Conservation (phyloP, 179 eudicot species). For the Heliamphora pulchella region DNA sequence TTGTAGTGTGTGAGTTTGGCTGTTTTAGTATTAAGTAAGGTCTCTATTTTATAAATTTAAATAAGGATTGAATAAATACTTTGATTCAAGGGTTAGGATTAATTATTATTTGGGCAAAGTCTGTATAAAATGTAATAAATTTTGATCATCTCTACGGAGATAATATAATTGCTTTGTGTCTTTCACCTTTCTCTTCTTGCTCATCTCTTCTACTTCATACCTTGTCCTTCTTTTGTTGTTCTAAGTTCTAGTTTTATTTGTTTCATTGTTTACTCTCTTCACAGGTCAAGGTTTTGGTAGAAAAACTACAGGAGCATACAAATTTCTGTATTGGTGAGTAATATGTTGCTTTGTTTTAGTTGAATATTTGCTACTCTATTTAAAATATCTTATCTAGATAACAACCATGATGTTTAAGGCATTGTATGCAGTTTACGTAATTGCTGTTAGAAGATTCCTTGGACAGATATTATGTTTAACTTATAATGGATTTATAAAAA, state of each 20-base stretch:
- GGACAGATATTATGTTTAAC: background rate
- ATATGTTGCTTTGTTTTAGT: background rate
- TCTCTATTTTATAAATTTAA: background rate
- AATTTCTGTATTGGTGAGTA: constrained; percentile 68
- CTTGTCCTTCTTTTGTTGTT: background rate
- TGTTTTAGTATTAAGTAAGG: background rate
- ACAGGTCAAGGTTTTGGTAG: constrained; percentile 62
- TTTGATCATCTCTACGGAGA: background rate
- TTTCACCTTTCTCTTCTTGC: constrained; percentile 1
- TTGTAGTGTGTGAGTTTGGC: background rate
- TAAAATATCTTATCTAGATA: background rate
- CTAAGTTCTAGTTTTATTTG: background rate
- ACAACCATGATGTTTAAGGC: background rate
- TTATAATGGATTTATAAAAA: background rate
- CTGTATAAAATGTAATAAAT: background rate
- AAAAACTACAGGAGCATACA: constrained; percentile 50
- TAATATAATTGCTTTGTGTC: background rate
- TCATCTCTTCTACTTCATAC: background rate
- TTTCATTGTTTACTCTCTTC: constrained; percentile 13
- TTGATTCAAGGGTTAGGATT: background rate
- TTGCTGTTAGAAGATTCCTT: background rate
- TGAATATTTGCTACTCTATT: background rate
- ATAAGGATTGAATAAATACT: no score
- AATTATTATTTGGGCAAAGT: background rate
- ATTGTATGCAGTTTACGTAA: background rate